Evolutionary conservation across 306 rosid genomes (phyloP).

Genomic region (Castanea mollissima): DNA sequence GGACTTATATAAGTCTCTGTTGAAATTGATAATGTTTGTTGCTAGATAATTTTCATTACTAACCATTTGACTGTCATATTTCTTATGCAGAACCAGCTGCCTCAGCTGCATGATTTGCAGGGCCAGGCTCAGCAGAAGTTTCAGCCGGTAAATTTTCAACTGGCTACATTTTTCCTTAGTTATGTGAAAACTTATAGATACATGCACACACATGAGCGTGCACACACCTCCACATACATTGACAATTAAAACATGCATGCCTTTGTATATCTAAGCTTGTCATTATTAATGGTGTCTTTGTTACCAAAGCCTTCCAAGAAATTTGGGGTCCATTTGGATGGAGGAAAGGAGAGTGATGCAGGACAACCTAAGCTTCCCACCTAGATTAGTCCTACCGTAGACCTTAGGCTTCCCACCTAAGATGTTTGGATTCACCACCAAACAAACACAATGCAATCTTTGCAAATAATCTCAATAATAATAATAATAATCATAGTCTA

Average conservation of each 20-base stretch:
- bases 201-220: accelerated
- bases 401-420: no score
- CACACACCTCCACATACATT: background rate
- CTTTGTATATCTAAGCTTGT: background rate
- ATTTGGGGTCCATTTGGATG: background rate
- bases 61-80: background rate
- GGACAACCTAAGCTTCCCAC: no score
- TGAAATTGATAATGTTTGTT: background rate
- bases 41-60: background rate
- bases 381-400: no score
- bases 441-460: no score
- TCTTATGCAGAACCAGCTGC: constrained; percentile 33
- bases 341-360: no score
- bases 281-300: background rate
- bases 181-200: background rate
- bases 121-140: constrained; percentile 48
- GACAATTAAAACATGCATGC: no score
- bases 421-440: no score
- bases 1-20: background rate
- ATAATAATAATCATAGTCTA: no score
- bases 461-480: no score
- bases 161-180: background rate
- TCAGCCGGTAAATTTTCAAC: constrained; percentile 28
- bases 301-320: background rate
- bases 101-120: constrained; percentile 47